Evolutionary conservation across 2,329 filamentous ascomycete species (phyloP), one percentile per base, ranked within the genome.

Genomic region (Cytospora piceicola): DNA sequence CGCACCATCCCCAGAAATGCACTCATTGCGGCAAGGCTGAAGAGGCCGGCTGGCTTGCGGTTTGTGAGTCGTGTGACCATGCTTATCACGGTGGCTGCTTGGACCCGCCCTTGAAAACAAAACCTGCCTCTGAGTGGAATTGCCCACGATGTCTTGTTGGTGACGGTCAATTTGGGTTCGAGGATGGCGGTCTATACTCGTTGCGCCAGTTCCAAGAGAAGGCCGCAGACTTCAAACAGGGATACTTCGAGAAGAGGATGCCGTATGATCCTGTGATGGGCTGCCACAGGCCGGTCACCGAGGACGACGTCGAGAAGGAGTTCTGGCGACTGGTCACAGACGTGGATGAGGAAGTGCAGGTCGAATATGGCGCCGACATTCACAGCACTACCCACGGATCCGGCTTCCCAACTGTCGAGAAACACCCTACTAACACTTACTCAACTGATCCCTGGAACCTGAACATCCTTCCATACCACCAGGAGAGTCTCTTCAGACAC

Each of bases 351-450:
- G 96, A 93, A 0, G 94, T 98, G 1, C 95, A 98, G 76, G 95
- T 99, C 2, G 95, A 99, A 75, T 99, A 99, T 73, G 95, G 95
- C 49, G 95, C 95, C 12, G 95, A 99, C 73, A 97, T 99, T 61
- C 95, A 99, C 76, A 97, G 94, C 60, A 98, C 95, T 0, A 99
- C 95, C 0, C 95, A 99, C 74, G 95, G 95, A 11, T 98, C 94
- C 69, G 95, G 94, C 0, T 99, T 99, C 72, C 95, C 95, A 0
- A 98, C 94, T 0, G 88, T 96, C 11, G 95, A 99, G 75, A 92
- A 90, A 73, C 90, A 97, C 67, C 95, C 95, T 0, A 87, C 89
- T 57, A 91, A 97, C 75, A 85, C 90, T 0, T 97, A 97, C 75
- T 89, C 94, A 0, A 90, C 89, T 1, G 93, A 98, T 77, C 91